Conservation (phyloP, 2,329 filamentous ascomycete species). For the Aureobasidium namibiae region DNA sequence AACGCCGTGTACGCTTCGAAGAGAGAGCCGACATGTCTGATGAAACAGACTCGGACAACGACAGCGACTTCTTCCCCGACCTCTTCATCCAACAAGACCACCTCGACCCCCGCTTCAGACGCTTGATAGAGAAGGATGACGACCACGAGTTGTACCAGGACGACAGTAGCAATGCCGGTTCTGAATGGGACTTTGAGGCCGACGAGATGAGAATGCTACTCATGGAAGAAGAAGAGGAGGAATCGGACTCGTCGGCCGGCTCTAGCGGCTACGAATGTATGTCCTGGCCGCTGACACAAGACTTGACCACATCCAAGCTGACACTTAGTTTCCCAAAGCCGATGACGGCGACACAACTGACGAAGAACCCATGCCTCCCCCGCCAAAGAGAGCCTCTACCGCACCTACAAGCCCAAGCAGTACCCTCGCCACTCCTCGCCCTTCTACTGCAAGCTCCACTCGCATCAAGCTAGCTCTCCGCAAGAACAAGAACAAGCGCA, state of each 20-base stretch:
- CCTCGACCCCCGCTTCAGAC: slow-evolving; percentile 18
- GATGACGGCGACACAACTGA: slow-evolving; percentile 30
- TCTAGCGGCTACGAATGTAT: slow-evolving; percentile 26
- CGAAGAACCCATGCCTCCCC: slow-evolving; percentile 18
- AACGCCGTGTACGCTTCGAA: slow-evolving; percentile 29
- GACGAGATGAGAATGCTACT: slow-evolving; percentile 23
- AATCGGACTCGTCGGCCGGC: slow-evolving; percentile 22
- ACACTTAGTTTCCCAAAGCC: slow-evolving; percentile 21
- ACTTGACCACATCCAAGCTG: slow-evolving; percentile 12
- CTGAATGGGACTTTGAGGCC: slow-evolving; percentile 28
- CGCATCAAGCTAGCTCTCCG: slow-evolving; percentile 4
- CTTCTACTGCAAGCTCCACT: neutral
- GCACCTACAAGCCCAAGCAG: slow-evolving; percentile 10
- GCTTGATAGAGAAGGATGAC: slow-evolving; percentile 20
- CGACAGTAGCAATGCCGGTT: slow-evolving; percentile 24
- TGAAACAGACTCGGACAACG: slow-evolving; percentile 24
- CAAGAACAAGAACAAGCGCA: slow-evolving; percentile 14
- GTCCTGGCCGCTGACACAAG: slow-evolving; percentile 14
- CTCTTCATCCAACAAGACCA: slow-evolving; percentile 25
- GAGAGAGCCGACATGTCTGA: slow-evolving; percentile 22
- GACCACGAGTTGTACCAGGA: slow-evolving; percentile 20
- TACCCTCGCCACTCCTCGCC: slow-evolving; percentile 3
- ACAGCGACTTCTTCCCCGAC: slow-evolving; percentile 27
- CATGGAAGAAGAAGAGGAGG: slow-evolving; percentile 25
- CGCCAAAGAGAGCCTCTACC: slow-evolving; percentile 8